Percentiles rank a stretch among this genome's conserved stretches.
These are phyloP conservation scores for Epichloe bromicola DNA, from an alignment of 2,329 filamentous ascomycete species.

Conservation along the genomic window DNA sequence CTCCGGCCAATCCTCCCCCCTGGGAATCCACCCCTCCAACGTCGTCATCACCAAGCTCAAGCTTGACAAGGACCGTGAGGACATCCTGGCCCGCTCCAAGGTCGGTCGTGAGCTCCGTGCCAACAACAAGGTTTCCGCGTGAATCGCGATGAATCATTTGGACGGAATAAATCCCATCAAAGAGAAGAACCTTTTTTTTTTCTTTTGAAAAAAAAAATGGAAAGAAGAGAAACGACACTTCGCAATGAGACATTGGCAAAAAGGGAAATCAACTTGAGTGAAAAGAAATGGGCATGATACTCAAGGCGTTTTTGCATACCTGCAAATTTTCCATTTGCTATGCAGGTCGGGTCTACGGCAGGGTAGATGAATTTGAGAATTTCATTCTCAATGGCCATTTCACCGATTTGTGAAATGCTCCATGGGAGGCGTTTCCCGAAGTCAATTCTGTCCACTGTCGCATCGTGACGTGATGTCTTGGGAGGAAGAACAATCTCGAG, in stretches of 20 bases:
- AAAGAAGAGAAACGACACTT: conserved; percentile 10
- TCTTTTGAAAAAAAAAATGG: conserved; percentile 9
- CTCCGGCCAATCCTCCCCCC: conserved; percentile 88
- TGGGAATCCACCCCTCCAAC: conserved; percentile 93
- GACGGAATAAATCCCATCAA: neutral
- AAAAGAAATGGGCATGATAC: conserved; percentile 14
- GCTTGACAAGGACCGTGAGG: conserved; percentile 90
- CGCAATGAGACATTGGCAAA: conserved; percentile 9
- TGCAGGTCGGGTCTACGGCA: conserved; percentile 21
- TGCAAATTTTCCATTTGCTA: neutral
- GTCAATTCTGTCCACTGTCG: conserved; percentile 19
- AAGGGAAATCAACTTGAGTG: conserved; percentile 9
- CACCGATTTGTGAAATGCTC: conserved; percentile 56
- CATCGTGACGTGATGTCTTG: conserved; percentile 1
- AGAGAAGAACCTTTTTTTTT: neutral
- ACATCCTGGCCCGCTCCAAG: conserved; percentile 76
- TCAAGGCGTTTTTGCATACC: conserved; percentile 23
- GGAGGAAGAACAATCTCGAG: neutral
- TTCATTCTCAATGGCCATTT: conserved; percentile 60
- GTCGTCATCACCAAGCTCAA: conserved; percentile 98
- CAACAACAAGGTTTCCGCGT: conserved; percentile 56
- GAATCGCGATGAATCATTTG: conserved; percentile 15
- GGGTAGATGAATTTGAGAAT: conserved; percentile 31
- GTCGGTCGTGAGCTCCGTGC: conserved; percentile 61
- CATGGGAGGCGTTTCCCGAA: conserved; percentile 67